Percentiles rank a stretch among this genome's conserved stretches.
phyloP scores from a whole-genome alignment of 805 yeast species.

The Zygoascus biomembranicola region DNA sequence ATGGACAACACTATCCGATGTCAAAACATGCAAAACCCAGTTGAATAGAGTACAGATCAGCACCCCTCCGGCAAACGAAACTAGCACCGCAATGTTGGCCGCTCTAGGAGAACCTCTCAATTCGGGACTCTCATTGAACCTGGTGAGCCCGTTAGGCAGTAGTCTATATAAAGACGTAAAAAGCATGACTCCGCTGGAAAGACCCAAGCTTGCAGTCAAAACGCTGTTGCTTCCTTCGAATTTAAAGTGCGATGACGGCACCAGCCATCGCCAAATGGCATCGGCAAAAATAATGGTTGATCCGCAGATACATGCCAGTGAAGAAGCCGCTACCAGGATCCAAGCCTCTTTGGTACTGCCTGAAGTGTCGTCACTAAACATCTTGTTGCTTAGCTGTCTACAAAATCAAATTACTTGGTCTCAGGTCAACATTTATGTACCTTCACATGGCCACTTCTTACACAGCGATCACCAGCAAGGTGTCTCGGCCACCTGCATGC shows the following conservation, averaged over 20 bases:
- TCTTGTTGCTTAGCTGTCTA: not conserved
- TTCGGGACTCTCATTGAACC: slow-evolving; percentile 32
- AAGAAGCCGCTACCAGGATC: slow-evolving; percentile 55
- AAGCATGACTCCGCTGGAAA: slow-evolving; percentile 72
- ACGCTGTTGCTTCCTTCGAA: slow-evolving; percentile 54
- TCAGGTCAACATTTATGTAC: no score
- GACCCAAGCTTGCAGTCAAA: slow-evolving; percentile 63
- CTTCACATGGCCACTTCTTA: no score
- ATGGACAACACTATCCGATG: slow-evolving; percentile 78
- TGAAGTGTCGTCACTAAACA: not conserved
- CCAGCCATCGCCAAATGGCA: slow-evolving; percentile 38
- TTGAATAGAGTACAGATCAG: slow-evolving; percentile 53
- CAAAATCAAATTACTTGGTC: no score
- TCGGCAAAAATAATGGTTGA: slow-evolving; percentile 58
- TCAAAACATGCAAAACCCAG: slow-evolving; percentile 56
- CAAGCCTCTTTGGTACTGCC: slow-evolving; percentile 29
- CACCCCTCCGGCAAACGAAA: slow-evolving; percentile 52
- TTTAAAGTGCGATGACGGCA: slow-evolving; percentile 40
- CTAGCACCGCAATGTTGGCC: slow-evolving; percentile 36
- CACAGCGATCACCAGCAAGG: no score
- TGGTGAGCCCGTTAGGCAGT: slow-evolving; percentile 56
- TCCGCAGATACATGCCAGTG: slow-evolving; percentile 65
- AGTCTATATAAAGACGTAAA: slow-evolving; percentile 72
- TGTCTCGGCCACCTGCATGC: no score
- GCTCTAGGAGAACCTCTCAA: slow-evolving; percentile 18